Evolutionary conservation across 371 early-diverging fungal genomes (phyloP).

Genomic region (Rhizomucor miehei): DNA sequence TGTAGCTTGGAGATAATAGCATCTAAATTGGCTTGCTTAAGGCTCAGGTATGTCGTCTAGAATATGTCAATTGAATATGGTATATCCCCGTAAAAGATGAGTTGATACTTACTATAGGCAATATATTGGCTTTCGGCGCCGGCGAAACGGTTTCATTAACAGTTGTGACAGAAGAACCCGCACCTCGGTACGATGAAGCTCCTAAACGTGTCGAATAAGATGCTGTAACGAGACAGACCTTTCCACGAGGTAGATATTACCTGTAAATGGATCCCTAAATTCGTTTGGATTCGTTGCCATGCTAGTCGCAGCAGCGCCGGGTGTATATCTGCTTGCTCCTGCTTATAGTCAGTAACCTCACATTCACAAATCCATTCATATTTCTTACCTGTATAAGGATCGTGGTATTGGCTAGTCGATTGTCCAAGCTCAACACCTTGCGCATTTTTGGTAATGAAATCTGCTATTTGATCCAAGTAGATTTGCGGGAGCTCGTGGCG

Average conservation of each 20-base stretch:
- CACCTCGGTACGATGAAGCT: slow-evolving; percentile 6
- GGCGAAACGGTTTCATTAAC: slow-evolving; percentile 15
- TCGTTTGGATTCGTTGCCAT: slow-evolving; percentile 8
- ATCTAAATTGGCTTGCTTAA: slow-evolving; percentile 70
- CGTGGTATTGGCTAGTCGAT: slow-evolving; percentile 40
- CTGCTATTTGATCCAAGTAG: slow-evolving; percentile 89
- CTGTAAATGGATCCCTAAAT: slow-evolving; percentile 50
- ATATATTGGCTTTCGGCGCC: slow-evolving; percentile 19
- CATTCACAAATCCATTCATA: not conserved
- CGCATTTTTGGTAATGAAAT: slow-evolving; percentile 91
- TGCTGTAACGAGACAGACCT: no score
- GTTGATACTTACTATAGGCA: slow-evolving; percentile 19
- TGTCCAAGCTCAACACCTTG: slow-evolving; percentile 55
- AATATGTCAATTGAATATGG: not conserved
- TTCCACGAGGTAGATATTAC: slow-evolving; percentile 12
- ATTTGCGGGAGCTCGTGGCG: slow-evolving; percentile 76
- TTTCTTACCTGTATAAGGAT: slow-evolving; percentile 65
- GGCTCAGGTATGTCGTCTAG: slow-evolving; percentile 54
- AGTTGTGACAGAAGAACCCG: slow-evolving; percentile 11
- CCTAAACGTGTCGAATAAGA: slow-evolving; percentile 5
- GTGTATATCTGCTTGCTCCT: slow-evolving; percentile 53
- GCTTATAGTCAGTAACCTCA: slow-evolving; percentile 9
- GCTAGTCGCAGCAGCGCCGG: slow-evolving; percentile 15
- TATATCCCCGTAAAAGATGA: not conserved
- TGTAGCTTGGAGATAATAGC: slow-evolving; percentile 73